Base-by-base conservation (phyloP, 2,329 filamentous ascomycete genomes). In the Fusarium praegraminearum region DNA sequence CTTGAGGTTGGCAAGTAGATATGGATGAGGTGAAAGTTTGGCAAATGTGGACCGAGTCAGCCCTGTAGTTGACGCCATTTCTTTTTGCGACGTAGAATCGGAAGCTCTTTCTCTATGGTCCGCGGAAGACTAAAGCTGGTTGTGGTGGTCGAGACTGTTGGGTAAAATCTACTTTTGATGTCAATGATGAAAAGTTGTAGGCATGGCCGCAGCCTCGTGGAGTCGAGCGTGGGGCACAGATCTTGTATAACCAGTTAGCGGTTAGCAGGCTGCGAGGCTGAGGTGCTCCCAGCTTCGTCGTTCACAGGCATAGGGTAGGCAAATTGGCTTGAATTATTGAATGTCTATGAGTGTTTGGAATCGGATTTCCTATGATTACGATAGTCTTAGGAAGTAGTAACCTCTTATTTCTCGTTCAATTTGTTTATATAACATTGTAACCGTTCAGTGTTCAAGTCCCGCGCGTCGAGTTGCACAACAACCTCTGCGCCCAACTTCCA, bases 11-110 rank as follows among this genome's bases (percentile, higher is more conserved):
- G 94, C 93, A 77, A 97, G 91, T 66, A 98, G 90, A 82, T 93
- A 98, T 11, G 93, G 91, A 72, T 93, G 91, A 7, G 96, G 94
- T 36, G 93, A 93, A 77, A 98, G 90, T 76, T 94, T 94, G 62
- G 94, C 93, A 80, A 97, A 97, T 74, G 93, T 90, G 72, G 91
- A 83, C 76, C 91, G 82, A 45, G 85, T 81, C 57, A 87, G 80
- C 55, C 83, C 83, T 41, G 75, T 67, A 6, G 74, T 67, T 20
- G 78, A 65, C 15, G 80, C 74, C 79, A 80, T 79, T 13, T 40
- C 45, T 22, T 11, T 22, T 4, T 4, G 13, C 24, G 8, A 3
- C 8, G 3, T 13, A 28, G 8, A 3, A 10, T 2, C 13, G 24
- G 13, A 10, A 8, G 6, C 36, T 16, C 32, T 20, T 40, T 9